Evolutionary conservation across 805 yeast species (phyloP).

Genomic region (Teunomyces gatunensis): DNA sequence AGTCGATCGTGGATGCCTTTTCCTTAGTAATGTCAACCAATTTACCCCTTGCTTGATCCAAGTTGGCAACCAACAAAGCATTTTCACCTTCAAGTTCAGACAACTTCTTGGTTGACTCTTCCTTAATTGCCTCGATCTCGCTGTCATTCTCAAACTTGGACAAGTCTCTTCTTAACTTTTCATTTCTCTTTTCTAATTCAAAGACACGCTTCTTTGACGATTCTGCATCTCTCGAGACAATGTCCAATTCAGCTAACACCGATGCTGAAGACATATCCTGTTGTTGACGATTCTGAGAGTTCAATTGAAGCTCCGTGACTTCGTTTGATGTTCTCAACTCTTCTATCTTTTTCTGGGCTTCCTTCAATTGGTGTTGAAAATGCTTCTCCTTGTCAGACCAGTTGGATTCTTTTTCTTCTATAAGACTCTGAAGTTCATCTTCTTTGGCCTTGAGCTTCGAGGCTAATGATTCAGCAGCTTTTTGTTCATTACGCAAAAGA

Average conservation of each 20-base stretch:
- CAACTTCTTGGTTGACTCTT: constrained; percentile 44
- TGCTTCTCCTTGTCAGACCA: constrained; percentile 62
- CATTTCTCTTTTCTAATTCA: constrained; percentile 76
- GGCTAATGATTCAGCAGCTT: constrained; percentile 52
- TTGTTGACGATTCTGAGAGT: constrained; percentile 43
- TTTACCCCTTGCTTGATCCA: constrained; percentile 48
- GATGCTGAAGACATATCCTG: constrained; percentile 27
- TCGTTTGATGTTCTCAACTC: constrained; percentile 66
- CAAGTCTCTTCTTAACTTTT: constrained; percentile 65
- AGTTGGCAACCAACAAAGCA: constrained; percentile 54
- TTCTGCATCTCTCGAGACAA: constrained; percentile 74
- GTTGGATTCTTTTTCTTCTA: constrained; percentile 71
- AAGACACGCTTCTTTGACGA: constrained; percentile 61
- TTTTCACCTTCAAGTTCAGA: constrained; percentile 68
- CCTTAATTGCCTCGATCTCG: constrained; percentile 38
- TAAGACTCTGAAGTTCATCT: constrained; percentile 61
- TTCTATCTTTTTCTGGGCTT: constrained; percentile 53
- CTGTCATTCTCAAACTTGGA: constrained; percentile 51
- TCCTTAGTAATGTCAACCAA: constrained; percentile 19
- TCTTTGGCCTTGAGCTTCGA: constrained; percentile 66
- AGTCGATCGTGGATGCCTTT: constrained; percentile 32
- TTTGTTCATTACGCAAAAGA: constrained; percentile 58
- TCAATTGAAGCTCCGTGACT: constrained; percentile 58
- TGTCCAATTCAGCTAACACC: constrained; percentile 53
- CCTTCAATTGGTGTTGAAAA: constrained; percentile 48